phyloP scores from a whole-genome alignment of 169 alveolate species.

The Plasmodium knowlesi region DNA sequence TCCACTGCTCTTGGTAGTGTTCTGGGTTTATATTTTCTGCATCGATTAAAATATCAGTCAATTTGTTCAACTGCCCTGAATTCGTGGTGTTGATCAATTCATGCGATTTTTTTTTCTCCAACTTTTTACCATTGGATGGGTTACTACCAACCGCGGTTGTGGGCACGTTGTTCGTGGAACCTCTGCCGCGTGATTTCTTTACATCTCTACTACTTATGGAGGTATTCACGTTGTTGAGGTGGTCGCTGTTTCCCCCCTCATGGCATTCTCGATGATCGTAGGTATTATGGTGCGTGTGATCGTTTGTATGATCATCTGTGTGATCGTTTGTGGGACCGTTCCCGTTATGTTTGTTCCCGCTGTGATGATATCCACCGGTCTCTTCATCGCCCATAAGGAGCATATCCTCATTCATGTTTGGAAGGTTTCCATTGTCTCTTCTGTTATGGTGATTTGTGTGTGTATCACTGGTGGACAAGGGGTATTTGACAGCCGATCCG shows the following conservation, averaged over 20 bases:
- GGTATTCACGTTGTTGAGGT: background rate
- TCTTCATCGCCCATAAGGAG: background rate
- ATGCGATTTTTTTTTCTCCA: constrained; percentile 22
- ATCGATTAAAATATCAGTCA: constrained; percentile 61
- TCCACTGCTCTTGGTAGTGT: constrained; percentile 73
- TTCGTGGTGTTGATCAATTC: background rate
- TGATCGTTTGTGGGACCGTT: background rate
- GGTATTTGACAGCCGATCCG: background rate
- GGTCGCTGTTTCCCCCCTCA: background rate
- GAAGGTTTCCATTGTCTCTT: constrained; percentile 5
- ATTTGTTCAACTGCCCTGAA: constrained; percentile 31
- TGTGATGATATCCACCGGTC: background rate
- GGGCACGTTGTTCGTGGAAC: background rate
- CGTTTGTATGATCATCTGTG: no score
- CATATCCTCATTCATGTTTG: constrained; percentile 42
- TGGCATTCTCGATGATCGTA: background rate
- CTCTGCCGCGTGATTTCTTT: background rate
- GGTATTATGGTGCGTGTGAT: no score
- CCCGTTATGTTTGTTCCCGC: background rate
- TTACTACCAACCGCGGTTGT: background rate
- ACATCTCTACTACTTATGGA: background rate
- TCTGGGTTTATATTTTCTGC: constrained; percentile 71
- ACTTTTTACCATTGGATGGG: background rate
- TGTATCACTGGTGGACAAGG: background rate
- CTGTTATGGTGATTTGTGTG: background rate